Evolutionary conservation across 75 land plant species (phyloP).

Genomic region (Chamaecyparis obtusa): DNA sequence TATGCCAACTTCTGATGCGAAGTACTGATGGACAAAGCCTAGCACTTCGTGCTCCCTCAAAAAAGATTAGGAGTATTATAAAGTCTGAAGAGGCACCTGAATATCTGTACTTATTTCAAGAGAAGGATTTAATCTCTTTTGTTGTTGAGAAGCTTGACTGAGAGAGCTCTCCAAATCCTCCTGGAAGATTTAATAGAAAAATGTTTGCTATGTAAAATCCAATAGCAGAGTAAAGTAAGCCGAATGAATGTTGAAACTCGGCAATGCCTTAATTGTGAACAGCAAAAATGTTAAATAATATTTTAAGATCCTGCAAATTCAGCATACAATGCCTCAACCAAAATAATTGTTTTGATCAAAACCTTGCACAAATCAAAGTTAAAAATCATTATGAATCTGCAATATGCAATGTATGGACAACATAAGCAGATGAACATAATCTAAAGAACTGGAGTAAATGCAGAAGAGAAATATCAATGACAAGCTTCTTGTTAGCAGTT

Average conservation of each 20-base stretch:
- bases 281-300: neutral
- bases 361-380: too few relatives aligned
- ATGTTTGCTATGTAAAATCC: neutral
- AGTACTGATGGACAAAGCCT: neutral
- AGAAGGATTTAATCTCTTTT: conserved; percentile 16
- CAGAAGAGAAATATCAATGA: too few relatives aligned
- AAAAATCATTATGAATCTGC: too few relatives aligned
- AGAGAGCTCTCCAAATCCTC: conserved; percentile 24
- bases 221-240: neutral
- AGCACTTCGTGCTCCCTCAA: neutral
- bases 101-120: conserved; percentile 16
- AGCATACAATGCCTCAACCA: too few relatives aligned
- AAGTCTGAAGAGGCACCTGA: conserved; percentile 6
- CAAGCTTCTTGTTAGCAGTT: too few relatives aligned
- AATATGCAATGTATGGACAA: too few relatives aligned
- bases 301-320: neutral
- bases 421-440: too few relatives aligned
- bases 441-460: too few relatives aligned
- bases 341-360: too few relatives aligned
- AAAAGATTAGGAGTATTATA: neutral
- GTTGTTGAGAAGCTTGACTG: conserved; percentile 14
- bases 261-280: neutral
- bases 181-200: neutral
- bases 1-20: neutral
- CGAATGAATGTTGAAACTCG: neutral